Conservation (phyloP, 129 eudicot genomes). For the Pittosporum tobira region DNA sequence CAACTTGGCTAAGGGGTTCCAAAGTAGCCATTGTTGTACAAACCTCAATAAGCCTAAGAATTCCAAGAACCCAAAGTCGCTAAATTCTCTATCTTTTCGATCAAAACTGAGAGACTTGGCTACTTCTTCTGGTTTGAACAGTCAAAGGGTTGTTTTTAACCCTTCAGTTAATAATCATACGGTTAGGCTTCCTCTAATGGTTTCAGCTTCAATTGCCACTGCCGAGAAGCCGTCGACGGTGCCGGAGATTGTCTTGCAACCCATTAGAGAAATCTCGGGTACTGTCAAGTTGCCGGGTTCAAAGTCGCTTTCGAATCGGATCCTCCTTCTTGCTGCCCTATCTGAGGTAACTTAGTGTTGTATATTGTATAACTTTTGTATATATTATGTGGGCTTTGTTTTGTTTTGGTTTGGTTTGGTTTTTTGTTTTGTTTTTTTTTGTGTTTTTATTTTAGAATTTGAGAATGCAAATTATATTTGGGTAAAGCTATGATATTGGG, state of each 20-base stretch:
- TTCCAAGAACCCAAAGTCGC: slow-evolving; percentile 33
- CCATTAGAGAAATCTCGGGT: slow-evolving; percentile 88
- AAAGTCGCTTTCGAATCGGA: slow-evolving; percentile 82
- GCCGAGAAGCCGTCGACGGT: slow-evolving; percentile 63
- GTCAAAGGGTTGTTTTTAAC: slow-evolving; percentile 23
- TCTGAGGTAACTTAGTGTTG: slow-evolving; percentile 48
- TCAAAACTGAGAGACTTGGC: slow-evolving; percentile 39
- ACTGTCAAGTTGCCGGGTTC: slow-evolving; percentile 82
- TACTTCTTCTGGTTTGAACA: slow-evolving; percentile 9
- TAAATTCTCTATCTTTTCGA: slow-evolving; percentile 33
- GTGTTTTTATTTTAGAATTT: background rate
- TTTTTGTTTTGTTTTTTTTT: too few relatives aligned
- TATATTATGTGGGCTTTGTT: background rate
- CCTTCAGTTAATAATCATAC: slow-evolving; percentile 14
- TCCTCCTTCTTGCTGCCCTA: slow-evolving; percentile 85
- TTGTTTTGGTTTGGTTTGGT: too few relatives aligned
- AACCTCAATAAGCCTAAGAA: slow-evolving; percentile 36
- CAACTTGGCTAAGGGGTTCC: slow-evolving; percentile 34
- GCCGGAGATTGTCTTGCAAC: slow-evolving; percentile 88
- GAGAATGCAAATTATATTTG: background rate
- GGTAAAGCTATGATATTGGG: too few relatives aligned
- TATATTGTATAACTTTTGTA: background rate
- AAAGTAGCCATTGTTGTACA: slow-evolving; percentile 24
- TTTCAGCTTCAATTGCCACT: slow-evolving; percentile 55
- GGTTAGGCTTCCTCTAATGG: slow-evolving; percentile 11